Evolutionary conservation across 352 stramenopile species (phyloP), one percentile per base, ranked within the genome.

Genomic region (Pythium sp.): DNA sequence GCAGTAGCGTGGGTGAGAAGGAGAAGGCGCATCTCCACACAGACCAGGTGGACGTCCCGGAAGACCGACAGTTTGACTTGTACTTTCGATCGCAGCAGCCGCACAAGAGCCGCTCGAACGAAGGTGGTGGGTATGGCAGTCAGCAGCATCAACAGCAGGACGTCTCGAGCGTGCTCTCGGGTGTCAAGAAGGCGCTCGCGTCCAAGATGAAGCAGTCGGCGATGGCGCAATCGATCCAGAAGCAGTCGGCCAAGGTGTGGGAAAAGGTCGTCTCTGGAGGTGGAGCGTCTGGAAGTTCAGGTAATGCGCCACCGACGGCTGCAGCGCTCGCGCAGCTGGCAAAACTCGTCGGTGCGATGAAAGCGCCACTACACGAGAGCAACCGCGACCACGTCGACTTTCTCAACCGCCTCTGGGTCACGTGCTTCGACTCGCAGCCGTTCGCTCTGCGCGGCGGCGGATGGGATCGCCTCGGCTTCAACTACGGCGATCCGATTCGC

Each of bases 121-220:
- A 53, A 46, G 61, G 43, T 7, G 2, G 43, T 2, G 49, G n/a
- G 9, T 62, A 62, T 24, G 20, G 56, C 11, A 62, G 20, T 55
- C 34, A 65, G 22, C 6, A 68, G 72, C 11, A 59, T 2, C 64
- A 53, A 22, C 56, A 58, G 14, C 82, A 91, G 58, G 81, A 93
- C n/a, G 80, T 86, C 5, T 63, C 76, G 2, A 79, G 76, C 11
- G 83, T 94, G 26, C 67, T 94, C 22, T 86, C 86, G 9, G 86
- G 82, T 18, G 84, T 92, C 28, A 93, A 89, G 75, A 91, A 93
- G 70, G 84, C 82, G 24, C 77, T 94, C 7, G 71, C 84, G n/a
- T 91, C 86, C 65, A 92, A 91, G 73, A 90, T 92, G 78, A 92
- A 90, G 75, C 76, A 89, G 47, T 93, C 84, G 2, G 68, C 58